Evolutionary conservation across 1,139 yeast genomes (phyloP).

Genomic region (Geotrichum restrictum): DNA sequence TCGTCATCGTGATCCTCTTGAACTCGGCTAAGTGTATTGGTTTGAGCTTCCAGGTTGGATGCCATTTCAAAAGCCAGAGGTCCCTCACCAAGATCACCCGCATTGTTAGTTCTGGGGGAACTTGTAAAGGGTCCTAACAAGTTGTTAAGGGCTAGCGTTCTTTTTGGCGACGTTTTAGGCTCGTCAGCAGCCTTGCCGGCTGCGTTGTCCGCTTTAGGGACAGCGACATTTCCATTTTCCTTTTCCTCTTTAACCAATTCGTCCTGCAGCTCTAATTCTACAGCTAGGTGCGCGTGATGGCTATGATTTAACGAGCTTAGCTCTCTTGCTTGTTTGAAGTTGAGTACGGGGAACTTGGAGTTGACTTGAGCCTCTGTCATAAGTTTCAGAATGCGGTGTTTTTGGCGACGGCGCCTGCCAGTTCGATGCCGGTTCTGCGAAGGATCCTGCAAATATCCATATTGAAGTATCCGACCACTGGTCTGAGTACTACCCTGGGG

Average conservation of each 20-base stretch:
- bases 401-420: conserved; percentile 7
- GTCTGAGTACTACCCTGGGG: not conserved
- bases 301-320: conserved; percentile 1
- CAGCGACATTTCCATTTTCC: no score
- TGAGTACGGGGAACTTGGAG: conserved; percentile 1
- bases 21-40: not conserved
- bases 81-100: no score
- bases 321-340: conserved; percentile 9
- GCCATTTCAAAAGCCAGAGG: conserved; percentile 1
- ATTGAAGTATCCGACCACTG: not conserved
- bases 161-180: not conserved
- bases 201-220: not conserved
- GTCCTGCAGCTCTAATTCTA: not conserved
- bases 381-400: conserved; percentile 13
- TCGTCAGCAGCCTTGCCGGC: not conserved
- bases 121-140: not conserved
- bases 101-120: not conserved
- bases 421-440: not conserved
- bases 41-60: not conserved
- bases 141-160: not conserved
- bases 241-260: not conserved
- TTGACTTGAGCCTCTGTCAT: conserved; percentile 15
- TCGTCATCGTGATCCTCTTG: not conserved
- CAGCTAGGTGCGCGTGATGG: not conserved
- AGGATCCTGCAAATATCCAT: conserved; percentile 1